Conservation (phyloP, 2,329 filamentous ascomycete species). For the Xylariaceae sp. region DNA sequence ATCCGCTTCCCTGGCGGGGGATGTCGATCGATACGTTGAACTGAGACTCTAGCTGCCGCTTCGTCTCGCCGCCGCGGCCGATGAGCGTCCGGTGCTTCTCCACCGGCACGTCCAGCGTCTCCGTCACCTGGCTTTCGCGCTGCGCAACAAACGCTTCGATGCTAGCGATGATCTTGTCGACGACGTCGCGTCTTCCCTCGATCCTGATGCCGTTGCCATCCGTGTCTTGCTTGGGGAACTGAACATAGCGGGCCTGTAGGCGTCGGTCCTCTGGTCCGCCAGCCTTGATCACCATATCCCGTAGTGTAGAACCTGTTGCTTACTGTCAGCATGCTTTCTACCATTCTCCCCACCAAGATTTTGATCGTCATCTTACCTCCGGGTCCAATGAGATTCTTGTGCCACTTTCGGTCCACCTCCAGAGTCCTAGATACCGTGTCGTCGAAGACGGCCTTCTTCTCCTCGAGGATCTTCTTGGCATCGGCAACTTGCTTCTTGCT, state of each 20-base stretch:
- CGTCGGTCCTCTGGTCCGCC: conserved; percentile 85
- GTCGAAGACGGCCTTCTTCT: conserved; percentile 82
- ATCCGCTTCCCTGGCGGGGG: conserved; percentile 78
- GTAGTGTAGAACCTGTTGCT: conserved; percentile 69
- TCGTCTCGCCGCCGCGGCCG: conserved; percentile 82
- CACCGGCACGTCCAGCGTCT: conserved; percentile 73
- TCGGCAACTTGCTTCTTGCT: conserved; percentile 86
- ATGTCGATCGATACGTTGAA: conserved; percentile 87
- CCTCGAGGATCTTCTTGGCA: conserved; percentile 83
- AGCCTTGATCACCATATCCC: conserved; percentile 78
- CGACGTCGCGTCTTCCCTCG: conserved; percentile 76
- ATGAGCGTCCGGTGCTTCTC: conserved; percentile 90
- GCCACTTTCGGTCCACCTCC: conserved; percentile 91
- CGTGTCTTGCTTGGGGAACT: conserved; percentile 86
- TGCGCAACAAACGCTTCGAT: conserved; percentile 79
- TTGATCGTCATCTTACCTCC: conserved; percentile 58
- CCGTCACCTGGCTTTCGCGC: conserved; percentile 75
- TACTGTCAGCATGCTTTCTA: conserved; percentile 33
- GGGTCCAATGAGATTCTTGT: conserved; percentile 81
- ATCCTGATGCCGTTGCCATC: conserved; percentile 80
- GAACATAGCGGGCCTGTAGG: conserved; percentile 80
- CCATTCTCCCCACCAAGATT: no score
- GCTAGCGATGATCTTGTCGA: conserved; percentile 79
- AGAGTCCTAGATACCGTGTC: conserved; percentile 80
- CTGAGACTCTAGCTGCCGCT: conserved; percentile 77